Percentiles rank a stretch among this genome's conserved stretches.
phyloP scores from a whole-genome alignment of 441 rosid species.

The Macaranga tanarius region DNA sequence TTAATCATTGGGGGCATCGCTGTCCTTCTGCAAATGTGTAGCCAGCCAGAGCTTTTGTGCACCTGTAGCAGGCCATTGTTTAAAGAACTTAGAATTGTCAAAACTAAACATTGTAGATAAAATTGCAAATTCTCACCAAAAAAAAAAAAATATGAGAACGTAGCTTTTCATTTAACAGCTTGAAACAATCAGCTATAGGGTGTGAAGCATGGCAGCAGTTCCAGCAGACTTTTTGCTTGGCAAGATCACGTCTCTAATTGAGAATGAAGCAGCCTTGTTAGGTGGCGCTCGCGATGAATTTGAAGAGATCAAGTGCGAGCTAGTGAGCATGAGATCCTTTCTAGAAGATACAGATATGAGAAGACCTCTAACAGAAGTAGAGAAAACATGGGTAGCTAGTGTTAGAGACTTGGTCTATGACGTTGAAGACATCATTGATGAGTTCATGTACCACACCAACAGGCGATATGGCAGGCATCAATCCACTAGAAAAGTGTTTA shows the following conservation, averaged over 20 bases:
- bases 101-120: no score
- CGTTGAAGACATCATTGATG: slow-evolving; percentile 38
- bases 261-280: slow-evolving; percentile 33
- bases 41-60: no score
- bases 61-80: no score
- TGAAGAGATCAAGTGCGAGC: slow-evolving; percentile 33
- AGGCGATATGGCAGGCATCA: neutral
- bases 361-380: slow-evolving; percentile 20
- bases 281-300: slow-evolving; percentile 29
- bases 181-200: no score
- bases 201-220: neutral
- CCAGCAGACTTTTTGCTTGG: neutral
- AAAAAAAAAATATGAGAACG: no score
- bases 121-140: no score
- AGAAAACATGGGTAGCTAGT: slow-evolving; percentile 30
- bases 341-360: slow-evolving; percentile 30
- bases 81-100: no score
- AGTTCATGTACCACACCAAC: slow-evolving; percentile 20
- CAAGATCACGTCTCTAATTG: slow-evolving; percentile 2
- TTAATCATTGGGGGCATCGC: no score
- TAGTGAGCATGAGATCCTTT: slow-evolving; percentile 38
- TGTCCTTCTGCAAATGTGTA: no score
- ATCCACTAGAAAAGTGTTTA: neutral
- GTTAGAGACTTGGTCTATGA: slow-evolving; percentile 34
- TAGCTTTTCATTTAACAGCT: no score